Evolutionary conservation across 768 basidiomycete species (phyloP).

Genomic region (Serendipita vermifera): DNA sequence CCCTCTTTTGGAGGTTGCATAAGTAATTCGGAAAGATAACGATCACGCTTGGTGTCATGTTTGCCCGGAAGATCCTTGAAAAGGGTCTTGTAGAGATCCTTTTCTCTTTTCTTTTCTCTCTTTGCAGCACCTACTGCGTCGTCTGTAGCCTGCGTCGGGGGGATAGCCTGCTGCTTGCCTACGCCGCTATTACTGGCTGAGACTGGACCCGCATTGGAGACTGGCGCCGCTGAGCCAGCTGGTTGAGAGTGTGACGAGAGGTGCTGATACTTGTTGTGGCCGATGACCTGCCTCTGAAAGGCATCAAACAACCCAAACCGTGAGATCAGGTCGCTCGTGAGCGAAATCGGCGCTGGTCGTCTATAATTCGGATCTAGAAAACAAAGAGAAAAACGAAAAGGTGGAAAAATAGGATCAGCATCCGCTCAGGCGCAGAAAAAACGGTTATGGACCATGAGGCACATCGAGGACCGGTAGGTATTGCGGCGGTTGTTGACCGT

Average conservation of each 20-base stretch:
- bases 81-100: slow-evolving; percentile 5
- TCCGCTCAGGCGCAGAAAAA: not conserved
- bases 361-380: slow-evolving; percentile 3
- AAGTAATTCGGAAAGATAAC: not conserved
- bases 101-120: slow-evolving; percentile 8
- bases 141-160: not conserved
- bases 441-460: not conserved
- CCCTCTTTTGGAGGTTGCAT: slow-evolving; percentile 5
- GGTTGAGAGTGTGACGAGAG: not conserved
- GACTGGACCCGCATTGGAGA: not conserved
- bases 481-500: not conserved
- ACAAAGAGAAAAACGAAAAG: not conserved
- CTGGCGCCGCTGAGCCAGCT: not conserved
- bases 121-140: slow-evolving; percentile 1
- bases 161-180: no score
- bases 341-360: not conserved
- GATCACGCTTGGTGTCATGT: slow-evolving; percentile 6
- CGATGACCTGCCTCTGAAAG: slow-evolving; percentile 1
- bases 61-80: slow-evolving; percentile 3
- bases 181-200: not conserved
- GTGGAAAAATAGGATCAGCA: slow-evolving; percentile 1
- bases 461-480: slow-evolving; percentile 3
- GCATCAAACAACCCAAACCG: slow-evolving; percentile 6
- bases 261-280: not conserved
- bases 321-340: not conserved